Evolutionary conservation across 208 protist genomes (phyloP).

Genomic region (Trichomonas gallinae): DNA sequence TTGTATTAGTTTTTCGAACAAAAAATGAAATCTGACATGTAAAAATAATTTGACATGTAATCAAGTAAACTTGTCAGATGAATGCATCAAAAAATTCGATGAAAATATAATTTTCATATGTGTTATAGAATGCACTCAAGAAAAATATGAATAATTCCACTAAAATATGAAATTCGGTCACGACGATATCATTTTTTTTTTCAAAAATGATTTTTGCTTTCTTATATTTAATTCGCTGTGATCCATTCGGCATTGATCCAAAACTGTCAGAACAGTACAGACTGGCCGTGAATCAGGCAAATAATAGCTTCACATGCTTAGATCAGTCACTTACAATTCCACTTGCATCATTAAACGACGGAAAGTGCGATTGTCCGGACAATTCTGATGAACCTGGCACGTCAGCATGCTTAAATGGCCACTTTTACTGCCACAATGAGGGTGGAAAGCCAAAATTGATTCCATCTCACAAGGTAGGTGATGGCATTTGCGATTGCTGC

Average conservation of each 20-base stretch:
- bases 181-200: background rate
- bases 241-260: conserved; percentile 5
- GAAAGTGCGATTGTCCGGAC: conserved; percentile 30
- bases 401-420: conserved; percentile 33
- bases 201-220: background rate
- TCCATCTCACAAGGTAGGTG: conserved; percentile 32
- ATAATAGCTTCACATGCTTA: background rate
- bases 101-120: too few relatives aligned
- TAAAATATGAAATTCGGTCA: background rate
- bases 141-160: too few relatives aligned
- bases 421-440: conserved; percentile 41
- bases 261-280: background rate
- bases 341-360: conserved; percentile 20
- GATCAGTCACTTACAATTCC: conserved; percentile 24
- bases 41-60: too few relatives aligned
- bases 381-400: conserved; percentile 44
- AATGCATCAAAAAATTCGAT: too few relatives aligned
- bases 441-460: conserved; percentile 4
- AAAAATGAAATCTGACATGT: too few relatives aligned
- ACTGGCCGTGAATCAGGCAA: background rate
- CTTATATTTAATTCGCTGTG: background rate
- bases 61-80: too few relatives aligned
- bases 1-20: too few relatives aligned
- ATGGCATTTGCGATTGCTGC: conserved; percentile 51
- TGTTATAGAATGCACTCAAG: too few relatives aligned